These are phyloP conservation scores for Solanum pennellii DNA, from an alignment of 257 asterid species.

Conservation along the genomic window DNA sequence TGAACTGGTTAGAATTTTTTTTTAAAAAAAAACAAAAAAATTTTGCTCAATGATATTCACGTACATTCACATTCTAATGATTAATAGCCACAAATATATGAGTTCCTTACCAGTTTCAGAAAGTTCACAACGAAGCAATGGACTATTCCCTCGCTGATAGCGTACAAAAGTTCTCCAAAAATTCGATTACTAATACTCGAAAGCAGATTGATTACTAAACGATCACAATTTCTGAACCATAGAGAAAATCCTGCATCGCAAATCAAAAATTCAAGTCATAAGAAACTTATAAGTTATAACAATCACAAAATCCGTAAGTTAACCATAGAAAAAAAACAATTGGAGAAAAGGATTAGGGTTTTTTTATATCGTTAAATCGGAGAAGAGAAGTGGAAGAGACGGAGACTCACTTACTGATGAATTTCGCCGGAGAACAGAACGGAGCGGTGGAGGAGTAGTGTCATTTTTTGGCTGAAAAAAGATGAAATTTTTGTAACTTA, in stretches of 20 bases:
- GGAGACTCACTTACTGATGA: not conserved
- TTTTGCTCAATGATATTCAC: not conserved
- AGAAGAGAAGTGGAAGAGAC: not conserved
- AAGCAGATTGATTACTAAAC: not conserved
- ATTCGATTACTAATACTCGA: not conserved
- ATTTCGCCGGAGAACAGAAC: not conserved
- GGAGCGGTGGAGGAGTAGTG: not conserved
- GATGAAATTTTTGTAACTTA: not conserved
- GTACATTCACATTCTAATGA: not conserved
- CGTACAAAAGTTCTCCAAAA: not conserved
- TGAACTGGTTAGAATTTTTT: not conserved
- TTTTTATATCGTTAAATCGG: not conserved
- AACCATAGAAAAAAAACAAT: not conserved
- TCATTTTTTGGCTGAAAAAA: not conserved
- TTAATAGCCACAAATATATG: not conserved
- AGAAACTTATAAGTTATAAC: not conserved
- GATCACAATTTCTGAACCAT: not conserved
- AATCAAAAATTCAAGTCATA: not conserved
- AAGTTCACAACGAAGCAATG: not conserved
- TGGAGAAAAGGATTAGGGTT: not conserved
- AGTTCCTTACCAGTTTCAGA: not conserved
- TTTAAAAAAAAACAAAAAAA: not conserved
- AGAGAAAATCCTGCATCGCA: not conserved
- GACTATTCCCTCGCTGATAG: not conserved
- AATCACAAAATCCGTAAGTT: not conserved